phyloP scores from a whole-genome alignment of 2,329 filamentous ascomycete genomes.

The Neocucurbitaria cava region DNA sequence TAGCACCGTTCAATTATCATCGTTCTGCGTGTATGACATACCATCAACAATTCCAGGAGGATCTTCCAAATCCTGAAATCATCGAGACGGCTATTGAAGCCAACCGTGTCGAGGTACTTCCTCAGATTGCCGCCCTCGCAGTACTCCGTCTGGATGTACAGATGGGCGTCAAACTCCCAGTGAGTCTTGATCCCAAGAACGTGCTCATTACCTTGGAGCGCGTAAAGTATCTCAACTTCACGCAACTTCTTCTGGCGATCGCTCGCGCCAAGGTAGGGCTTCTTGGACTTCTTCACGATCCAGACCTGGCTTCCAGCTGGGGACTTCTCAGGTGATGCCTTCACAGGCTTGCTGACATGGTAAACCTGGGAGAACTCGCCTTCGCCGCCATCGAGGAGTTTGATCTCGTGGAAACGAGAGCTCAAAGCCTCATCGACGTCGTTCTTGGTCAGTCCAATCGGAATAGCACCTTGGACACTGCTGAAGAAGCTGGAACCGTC shows the following conservation, averaged over 20 bases:
- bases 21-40: constrained; percentile 59
- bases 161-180: constrained; percentile 84
- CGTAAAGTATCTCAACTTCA: constrained; percentile 80
- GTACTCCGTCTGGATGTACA: constrained; percentile 98
- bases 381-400: constrained; percentile 70
- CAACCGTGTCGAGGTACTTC: constrained; percentile 81
- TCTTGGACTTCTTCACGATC: constrained; percentile 92
- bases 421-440: constrained; percentile 78
- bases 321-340: constrained; percentile 32
- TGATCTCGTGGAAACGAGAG: constrained; percentile 80
- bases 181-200: constrained; percentile 82
- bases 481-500: constrained; percentile 65
- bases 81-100: constrained; percentile 84
- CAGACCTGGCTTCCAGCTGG: constrained; percentile 63
- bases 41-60: constrained; percentile 81
- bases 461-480: constrained; percentile 65
- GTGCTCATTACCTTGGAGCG: constrained; percentile 82
- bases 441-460: constrained; percentile 68
- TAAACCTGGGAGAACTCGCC: constrained; percentile 96
- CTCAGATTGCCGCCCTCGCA: constrained; percentile 94
- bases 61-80: constrained; percentile 99
- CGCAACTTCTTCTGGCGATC: constrained; percentile 85
- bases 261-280: constrained; percentile 76
- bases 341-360: constrained; percentile 67
- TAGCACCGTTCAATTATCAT: constrained; percentile 16